Evolutionary conservation across 2,329 filamentous ascomycete species (phyloP).

Genomic region (Aspergillus unguis): DNA sequence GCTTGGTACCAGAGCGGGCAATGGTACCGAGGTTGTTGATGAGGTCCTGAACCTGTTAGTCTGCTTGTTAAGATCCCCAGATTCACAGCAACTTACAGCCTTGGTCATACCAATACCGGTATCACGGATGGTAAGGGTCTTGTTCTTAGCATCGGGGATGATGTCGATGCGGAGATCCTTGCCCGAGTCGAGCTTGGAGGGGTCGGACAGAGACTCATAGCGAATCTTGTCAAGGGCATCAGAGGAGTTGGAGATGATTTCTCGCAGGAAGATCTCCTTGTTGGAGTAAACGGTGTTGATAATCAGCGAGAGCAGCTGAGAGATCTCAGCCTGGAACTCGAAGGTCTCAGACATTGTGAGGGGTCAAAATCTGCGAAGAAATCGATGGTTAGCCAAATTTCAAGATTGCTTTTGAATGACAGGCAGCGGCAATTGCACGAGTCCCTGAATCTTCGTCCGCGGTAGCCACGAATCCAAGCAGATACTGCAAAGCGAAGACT

Average conservation of each 20-base stretch:
- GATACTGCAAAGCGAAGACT: neutral
- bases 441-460: neutral
- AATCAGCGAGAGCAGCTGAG: conserved; percentile 98
- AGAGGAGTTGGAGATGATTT: conserved; percentile 96
- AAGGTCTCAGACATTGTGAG: conserved; percentile 89
- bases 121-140: conserved; percentile 96
- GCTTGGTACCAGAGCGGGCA: conserved; percentile 98
- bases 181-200: conserved; percentile 91
- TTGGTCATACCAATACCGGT: conserved; percentile 99
- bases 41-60: conserved; percentile 63
- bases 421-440: neutral
- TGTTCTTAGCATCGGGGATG: conserved; percentile 94
- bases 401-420: neutral
- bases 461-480: neutral
- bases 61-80: no score
- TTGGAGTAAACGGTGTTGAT: conserved; percentile 99
- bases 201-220: conserved; percentile 96
- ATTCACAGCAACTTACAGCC: conserved; percentile 66
- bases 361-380: conserved; percentile 16
- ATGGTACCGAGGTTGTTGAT: conserved; percentile 99
- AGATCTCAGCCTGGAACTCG: conserved; percentile 99
- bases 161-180: conserved; percentile 99
- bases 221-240: conserved; percentile 99
- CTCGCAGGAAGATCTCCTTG: conserved; percentile 99
- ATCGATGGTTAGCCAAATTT: conserved; percentile 5